Evolutionary conservation across 805 yeast genomes (phyloP).

Genomic region (Starmerella bombi): DNA sequence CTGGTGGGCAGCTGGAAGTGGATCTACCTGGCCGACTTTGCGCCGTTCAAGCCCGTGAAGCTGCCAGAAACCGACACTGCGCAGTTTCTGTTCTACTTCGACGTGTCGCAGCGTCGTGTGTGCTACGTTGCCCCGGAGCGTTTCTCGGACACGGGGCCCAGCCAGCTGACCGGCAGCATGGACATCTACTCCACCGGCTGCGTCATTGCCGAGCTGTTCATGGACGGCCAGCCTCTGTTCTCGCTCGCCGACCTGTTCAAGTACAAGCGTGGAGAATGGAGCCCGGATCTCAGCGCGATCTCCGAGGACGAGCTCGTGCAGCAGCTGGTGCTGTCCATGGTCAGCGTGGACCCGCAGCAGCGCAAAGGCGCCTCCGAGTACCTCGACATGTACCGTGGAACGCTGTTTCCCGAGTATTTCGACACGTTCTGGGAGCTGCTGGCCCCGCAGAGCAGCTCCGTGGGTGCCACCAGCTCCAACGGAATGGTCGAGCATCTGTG

Average conservation of each 20-base stretch:
- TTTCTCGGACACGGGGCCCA: conserved; percentile 33
- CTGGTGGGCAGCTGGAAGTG: conserved; percentile 82
- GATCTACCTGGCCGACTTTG: conserved; percentile 70
- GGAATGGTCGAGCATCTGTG: conserved; percentile 43
- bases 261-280: conserved; percentile 55
- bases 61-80: conserved; percentile 90
- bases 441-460: conserved; percentile 16
- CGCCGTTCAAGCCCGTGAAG: conserved; percentile 68
- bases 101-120: conserved; percentile 70
- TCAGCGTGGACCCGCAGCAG: conserved; percentile 45
- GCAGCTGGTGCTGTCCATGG: conserved; percentile 49
- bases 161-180: conserved; percentile 44
- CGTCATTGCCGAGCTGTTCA: conserved; percentile 74
- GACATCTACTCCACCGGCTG: conserved; percentile 55
- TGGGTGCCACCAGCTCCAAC: conserved; percentile 34
- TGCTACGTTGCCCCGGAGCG: conserved; percentile 95
- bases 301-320: conserved; percentile 41
- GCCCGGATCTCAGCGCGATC: conserved; percentile 49
- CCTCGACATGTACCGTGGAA: conserved; percentile 37
- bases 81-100: conserved; percentile 82
- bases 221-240: conserved; percentile 78
- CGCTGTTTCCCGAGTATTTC: conserved; percentile 54
- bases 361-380: conserved; percentile 46
- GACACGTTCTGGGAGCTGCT: conserved; percentile 34
- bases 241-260: conserved; percentile 77